Base-by-base conservation (phyloP, 345 rosid genomes). In the Gossypium thurberi region DNA sequence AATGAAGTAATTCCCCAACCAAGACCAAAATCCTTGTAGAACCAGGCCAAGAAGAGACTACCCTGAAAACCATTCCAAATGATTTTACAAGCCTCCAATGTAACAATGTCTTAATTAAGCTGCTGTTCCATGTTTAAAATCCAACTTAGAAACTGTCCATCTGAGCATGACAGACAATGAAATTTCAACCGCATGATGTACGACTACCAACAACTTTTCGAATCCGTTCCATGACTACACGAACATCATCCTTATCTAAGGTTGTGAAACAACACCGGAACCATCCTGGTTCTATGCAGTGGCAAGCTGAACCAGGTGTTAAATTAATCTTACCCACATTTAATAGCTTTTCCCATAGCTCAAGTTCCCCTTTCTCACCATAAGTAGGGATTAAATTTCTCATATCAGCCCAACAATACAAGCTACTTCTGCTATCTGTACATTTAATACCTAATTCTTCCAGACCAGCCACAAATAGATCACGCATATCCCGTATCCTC, bases 261-360 rank as follows among this genome's bases (percentile, higher is more conserved):
- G 88, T 76, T 3, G 98, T 80, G 80, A 90, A 95, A 85, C 97
- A 89, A 74, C 96, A 95, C 44, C 98, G 79, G 74, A 95, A 95
- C 98, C 99, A 95, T 71, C 99, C 99, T 0, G 93, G 97, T 81
- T 95, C 94, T 74, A 88, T 90, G 84, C 96, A 89, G 79, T 90
- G 96, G 78, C 99, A 92, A 6, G 96, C 94, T 42, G 92, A 85
- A 8, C 98, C 96, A 12, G 99, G 97, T 76, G 98, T 95, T 60
- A 82, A 85, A 64, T 90, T 95, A 80, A 92, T 85, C 84, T 92
- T 92, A 66, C 89, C 90, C 76, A 85, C 78, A 74, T 81, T 89
- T 79, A 92, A 70, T 12, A 95, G 87, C 78, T 86, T 85, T 75
- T 90, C 88, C 84, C 89, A 92, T 43, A 92, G 80, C 76, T 90